Percentiles rank a stretch among this genome's conserved stretches.
Evolutionary conservation across 352 stramenopile species (phyloP).

Genomic region (Pythium scleroteichum): DNA sequence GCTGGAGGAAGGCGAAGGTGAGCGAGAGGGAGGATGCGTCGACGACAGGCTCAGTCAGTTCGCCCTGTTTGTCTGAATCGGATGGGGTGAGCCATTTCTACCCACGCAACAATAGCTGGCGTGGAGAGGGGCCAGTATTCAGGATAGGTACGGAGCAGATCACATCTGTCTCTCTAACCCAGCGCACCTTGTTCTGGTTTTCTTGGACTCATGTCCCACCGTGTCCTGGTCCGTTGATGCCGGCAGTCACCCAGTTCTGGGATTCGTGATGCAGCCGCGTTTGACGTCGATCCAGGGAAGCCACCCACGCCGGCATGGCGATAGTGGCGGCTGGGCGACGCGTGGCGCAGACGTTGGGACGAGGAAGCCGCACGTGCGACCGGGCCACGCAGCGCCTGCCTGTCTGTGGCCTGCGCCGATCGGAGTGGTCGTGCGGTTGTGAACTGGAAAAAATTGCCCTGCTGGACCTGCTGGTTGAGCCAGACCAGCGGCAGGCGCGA

Average conservation of each 20-base stretch:
- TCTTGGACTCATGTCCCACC: background rate
- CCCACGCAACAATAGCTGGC: constrained; percentile 8
- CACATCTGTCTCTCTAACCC: background rate
- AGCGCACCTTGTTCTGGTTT: background rate
- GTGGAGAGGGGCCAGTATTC: constrained; percentile 18
- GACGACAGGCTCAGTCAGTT: constrained; percentile 19
- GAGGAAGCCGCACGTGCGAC: constrained; percentile 12
- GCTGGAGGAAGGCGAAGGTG: constrained; percentile 1
- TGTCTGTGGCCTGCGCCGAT: no score
- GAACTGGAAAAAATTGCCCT: no score
- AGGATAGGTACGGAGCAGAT: constrained; percentile 20
- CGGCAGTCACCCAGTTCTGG: constrained; percentile 13
- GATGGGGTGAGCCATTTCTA: constrained; percentile 14
- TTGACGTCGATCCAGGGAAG: background rate
- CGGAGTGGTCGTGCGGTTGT: background rate
- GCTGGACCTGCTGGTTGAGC: no score
- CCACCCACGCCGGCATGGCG: background rate
- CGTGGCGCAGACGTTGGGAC: constrained; percentile 4
- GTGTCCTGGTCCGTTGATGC: background rate
- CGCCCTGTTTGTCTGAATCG: constrained; percentile 18
- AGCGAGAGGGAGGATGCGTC: constrained; percentile 17
- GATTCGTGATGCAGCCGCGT: background rate
- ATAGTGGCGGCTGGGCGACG: background rate
- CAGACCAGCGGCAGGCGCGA: no score
- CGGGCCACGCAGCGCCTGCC: no score